Percentiles rank a stretch among this genome's conserved stretches.
Evolutionary conservation across 176 grass and related monocot genomes (phyloP).

Genomic region (Miscanthus lutarioriparius): DNA sequence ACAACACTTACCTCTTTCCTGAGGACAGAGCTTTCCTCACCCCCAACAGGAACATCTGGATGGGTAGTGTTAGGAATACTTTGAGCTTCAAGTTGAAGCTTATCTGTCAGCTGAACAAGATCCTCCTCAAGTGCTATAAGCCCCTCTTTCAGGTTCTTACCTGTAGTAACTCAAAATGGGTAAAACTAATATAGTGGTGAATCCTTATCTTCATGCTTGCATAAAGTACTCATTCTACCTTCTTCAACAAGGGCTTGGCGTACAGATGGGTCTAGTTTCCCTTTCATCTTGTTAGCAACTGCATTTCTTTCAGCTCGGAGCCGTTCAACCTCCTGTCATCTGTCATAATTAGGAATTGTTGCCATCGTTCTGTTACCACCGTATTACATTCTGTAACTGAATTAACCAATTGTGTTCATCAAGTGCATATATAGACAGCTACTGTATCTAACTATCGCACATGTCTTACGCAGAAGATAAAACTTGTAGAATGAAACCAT

Average conservation of each 20-base stretch:
- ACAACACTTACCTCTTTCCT: constrained; percentile 72
- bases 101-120: constrained; percentile 75
- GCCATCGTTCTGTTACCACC: constrained; percentile 53
- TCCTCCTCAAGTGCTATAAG: constrained; percentile 86
- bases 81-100: constrained; percentile 91
- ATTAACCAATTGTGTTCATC: constrained; percentile 13
- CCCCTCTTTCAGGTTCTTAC: constrained; percentile 89
- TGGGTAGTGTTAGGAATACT: constrained; percentile 88
- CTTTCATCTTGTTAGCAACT: constrained; percentile 96
- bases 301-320: constrained; percentile 92
- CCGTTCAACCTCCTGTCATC: constrained; percentile 95
- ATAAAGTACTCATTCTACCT: constrained; percentile 49
- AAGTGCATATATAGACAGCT: neutral
- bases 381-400: constrained; percentile 36
- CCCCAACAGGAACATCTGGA: constrained; percentile 81
- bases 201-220: constrained; percentile 15
- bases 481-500: neutral
- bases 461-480: neutral
- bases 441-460: neutral
- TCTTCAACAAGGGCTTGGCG: constrained; percentile 90
- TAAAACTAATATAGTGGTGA: neutral
- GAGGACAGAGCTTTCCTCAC: constrained; percentile 73
- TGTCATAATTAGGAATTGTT: constrained; percentile 84
- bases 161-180: constrained; percentile 42
- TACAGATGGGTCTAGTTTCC: constrained; percentile 77